These are phyloP conservation scores for Balamuthia mandrillaris DNA, from an alignment of 208 protist species.

Conservation along the genomic window DNA sequence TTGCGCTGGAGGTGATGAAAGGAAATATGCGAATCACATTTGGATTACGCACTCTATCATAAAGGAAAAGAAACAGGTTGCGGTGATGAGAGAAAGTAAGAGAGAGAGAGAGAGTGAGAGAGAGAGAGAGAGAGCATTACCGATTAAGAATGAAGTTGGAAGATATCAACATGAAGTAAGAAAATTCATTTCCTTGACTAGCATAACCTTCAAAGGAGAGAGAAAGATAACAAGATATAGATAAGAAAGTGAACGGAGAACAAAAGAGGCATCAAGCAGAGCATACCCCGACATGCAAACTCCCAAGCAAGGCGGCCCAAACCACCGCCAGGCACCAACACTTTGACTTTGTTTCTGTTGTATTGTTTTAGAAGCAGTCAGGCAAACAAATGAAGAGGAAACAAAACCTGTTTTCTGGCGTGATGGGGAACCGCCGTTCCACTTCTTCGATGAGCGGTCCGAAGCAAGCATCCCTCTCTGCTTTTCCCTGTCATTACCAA, in stretches of 20 bases:
- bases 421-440: neutral
- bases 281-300: constrained; percentile 74
- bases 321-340: constrained; percentile 66
- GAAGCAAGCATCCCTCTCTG: neutral
- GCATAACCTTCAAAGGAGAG: constrained; percentile 83
- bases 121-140: neutral
- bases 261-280: neutral
- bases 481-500: no score
- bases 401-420: neutral
- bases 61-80: neutral
- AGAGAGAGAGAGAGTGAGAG: neutral
- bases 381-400: neutral
- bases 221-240: neutral
- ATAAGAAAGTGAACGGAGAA: neutral
- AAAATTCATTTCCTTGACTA: constrained; percentile 93
- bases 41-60: neutral
- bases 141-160: constrained; percentile 92
- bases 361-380: neutral
- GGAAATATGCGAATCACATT: neutral
- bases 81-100: neutral
- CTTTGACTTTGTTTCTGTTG: neutral
- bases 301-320: constrained; percentile 91
- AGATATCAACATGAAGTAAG: constrained; percentile 94
- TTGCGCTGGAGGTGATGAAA: neutral
- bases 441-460: neutral